Base-by-base conservation (phyloP, 2,329 filamentous ascomycete genomes). In the Knufia petricola region DNA sequence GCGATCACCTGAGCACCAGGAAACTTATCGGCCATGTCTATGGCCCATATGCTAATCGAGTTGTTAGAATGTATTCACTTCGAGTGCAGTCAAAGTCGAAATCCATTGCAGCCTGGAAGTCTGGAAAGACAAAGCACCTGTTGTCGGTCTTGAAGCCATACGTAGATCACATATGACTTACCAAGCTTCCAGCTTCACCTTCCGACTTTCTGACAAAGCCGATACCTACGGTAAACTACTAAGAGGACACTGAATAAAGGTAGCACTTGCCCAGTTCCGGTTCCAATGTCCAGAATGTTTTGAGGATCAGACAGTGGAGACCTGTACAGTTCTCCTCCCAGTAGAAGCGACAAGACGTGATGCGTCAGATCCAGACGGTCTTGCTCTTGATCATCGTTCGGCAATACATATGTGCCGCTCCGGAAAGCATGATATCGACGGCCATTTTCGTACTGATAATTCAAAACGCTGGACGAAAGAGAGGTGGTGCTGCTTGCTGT, bases 201-300 rank as follows among this genome's bases (percentile, higher is more conserved):
- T 36, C 32, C 32, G 32, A 36, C 32, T 36, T 36, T 36, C 32
- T 36, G 13, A n/a, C 32, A n/a, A 36, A 36, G 32, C 32, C 32
- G 32, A 36, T 36, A 36, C 32, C 32, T 36, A 6, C 32, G 13
- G 9, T 17, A 36, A n/a, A 36, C 6, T 17, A 36, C 15, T 4
- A n/a, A 36, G 62, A 78, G 78, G 1, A 36, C 13, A 36, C 15
- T 7, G 10, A 36, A 36, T 36, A n/a, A n/a, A 17, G 32, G 13
- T n/a, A 36, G 13, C 15, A 30, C 32, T 36, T 36, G 13, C 32
- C 79, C 79, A 1, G 77, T 79, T 12, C 79, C 79, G 6, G 75
- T 79, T 37, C 77, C 76, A 10, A 81, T 66, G 56, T 81, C 77
- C 6, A 81, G 66, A n/a, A 80, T 72, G 20, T 49, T 34, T 21